Evolutionary conservation across 2,329 filamentous ascomycete genomes (phyloP).

Genomic region (Fusarium sp.): DNA sequence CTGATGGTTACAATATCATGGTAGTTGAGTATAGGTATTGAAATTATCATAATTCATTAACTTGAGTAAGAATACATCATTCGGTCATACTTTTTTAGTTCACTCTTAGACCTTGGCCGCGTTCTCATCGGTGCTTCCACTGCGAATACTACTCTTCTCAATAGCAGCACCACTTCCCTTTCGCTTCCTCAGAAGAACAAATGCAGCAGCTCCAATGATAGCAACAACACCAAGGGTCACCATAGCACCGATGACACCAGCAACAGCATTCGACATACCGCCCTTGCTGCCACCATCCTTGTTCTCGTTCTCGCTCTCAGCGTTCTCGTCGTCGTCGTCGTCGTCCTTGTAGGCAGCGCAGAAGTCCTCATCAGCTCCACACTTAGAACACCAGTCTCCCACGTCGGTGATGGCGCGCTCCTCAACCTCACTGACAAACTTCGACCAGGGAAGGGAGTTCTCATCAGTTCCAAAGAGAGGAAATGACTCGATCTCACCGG

Average conservation of each 20-base stretch:
- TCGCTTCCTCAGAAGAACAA: constrained; percentile 43
- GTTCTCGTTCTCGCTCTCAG: constrained; percentile 6
- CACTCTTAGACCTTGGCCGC: constrained; percentile 7
- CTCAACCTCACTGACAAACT: constrained; percentile 50
- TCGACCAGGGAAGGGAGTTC: constrained; percentile 49
- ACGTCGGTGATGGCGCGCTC: constrained; percentile 50
- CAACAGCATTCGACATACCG: constrained; percentile 54
- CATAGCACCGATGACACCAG: constrained; percentile 54
- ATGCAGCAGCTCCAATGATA: constrained; percentile 34
- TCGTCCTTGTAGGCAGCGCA: constrained; percentile 52
- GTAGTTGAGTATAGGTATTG: not conserved
- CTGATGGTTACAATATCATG: not conserved
- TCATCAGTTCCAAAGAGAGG: constrained; percentile 52
- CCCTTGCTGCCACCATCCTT: constrained; percentile 15
- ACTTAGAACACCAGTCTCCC: constrained; percentile 52
- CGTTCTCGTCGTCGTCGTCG: constrained; percentile 14
- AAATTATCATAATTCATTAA: too few species aligned
- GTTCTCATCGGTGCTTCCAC: constrained; percentile 30
- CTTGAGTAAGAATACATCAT: too few species aligned
- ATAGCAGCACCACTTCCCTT: constrained; percentile 24
- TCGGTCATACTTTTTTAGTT: not conserved
- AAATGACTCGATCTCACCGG: constrained; percentile 48
- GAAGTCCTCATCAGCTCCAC: constrained; percentile 49
- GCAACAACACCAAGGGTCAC: constrained; percentile 52
- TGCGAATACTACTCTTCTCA: constrained; percentile 32